Base-by-base conservation (phyloP, 495 filamentous ascomycete species). In the Recurvomyces mirabilis region DNA sequence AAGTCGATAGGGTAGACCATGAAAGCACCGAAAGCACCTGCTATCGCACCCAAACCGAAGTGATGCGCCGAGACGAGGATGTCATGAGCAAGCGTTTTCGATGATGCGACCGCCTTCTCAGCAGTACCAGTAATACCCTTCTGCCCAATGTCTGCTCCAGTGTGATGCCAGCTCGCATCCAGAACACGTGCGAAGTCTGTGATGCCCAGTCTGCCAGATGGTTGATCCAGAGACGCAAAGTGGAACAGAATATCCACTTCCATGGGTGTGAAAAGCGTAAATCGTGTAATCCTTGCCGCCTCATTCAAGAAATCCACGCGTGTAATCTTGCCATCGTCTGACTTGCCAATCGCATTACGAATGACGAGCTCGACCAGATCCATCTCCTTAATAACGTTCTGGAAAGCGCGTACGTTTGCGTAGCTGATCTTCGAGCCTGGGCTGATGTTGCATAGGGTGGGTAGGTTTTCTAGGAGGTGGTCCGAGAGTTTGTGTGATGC, bases 1-100 rank as follows among this genome's bases (percentile, higher is more conserved):
- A 98, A 68, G 65, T 98, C 91, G 61, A 98, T 96, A 20, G 91
- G 91, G 62, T 98, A 98, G 30, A 98, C 91, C 80, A 96, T 93
- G 62, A 96, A 95, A 12, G 91, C 91, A 56, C 91, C 91, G 55
- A 96, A 98, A 17, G 91, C 91, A 60, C 91, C 91, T 10, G 93
- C 91, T 50, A 91, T 54, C 63, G 82, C 84, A 28, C 91, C 91
- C 2, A 98, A 74, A 0, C 69, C 75, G 55, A 98, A 98, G 62
- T 88, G 87, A 58, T 93, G 89, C 3, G 71, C 82, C 2, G 87
- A 93, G 57, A 91, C 84, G 6, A 84, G 60, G 15, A 81, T 62
- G 43, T 70, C 67, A 40, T 79, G 63, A 12, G 94, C 43, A 41
- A 85, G 53, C 6, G 65, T 62, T 50, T 68, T 68, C 19, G 74